Percentiles rank a stretch among this genome's conserved stretches.
Conservation (phyloP, 495 filamentous ascomycete genomes). For the Penicillium soppii region DNA sequence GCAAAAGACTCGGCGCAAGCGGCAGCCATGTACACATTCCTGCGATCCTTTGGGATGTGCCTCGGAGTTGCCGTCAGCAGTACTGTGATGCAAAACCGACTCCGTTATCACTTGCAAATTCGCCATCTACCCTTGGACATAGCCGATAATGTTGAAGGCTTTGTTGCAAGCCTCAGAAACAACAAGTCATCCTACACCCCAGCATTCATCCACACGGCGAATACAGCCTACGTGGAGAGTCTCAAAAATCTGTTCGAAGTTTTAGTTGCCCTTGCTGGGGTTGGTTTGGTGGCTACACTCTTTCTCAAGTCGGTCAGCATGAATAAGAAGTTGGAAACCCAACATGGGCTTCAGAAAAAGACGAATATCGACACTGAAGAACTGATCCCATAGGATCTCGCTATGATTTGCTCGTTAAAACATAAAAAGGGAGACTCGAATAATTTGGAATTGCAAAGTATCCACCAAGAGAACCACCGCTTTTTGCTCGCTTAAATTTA, state of each 20-base stretch:
- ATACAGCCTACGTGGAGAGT: neutral
- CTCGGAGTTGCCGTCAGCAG: constrained; percentile 60
- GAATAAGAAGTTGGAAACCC: neutral
- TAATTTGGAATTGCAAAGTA: no score
- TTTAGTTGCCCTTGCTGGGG: neutral
- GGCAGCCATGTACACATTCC: constrained; percentile 58
- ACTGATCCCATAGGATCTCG: no score
- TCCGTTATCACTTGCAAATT: neutral
- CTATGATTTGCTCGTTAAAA: no score
- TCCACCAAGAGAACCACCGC: no score
- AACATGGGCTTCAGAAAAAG: neutral
- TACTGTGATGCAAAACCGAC: constrained; percentile 56
- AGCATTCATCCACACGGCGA: neutral
- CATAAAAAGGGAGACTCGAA: no score
- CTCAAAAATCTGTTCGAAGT: neutral
- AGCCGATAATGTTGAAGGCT: no score
- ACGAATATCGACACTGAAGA: no score
- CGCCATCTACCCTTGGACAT: neutral
- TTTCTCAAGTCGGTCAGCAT: neutral
- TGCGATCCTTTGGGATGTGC: constrained; percentile 55
- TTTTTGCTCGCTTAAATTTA: no score
- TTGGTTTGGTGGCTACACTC: neutral
- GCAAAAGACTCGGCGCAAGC: constrained; percentile 50
- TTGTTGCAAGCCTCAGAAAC: no score
- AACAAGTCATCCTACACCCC: no score